These are phyloP conservation scores for Aureobasidium sp. DNA, from an alignment of 2,329 filamentous ascomycete species.

Conservation along the genomic window DNA sequence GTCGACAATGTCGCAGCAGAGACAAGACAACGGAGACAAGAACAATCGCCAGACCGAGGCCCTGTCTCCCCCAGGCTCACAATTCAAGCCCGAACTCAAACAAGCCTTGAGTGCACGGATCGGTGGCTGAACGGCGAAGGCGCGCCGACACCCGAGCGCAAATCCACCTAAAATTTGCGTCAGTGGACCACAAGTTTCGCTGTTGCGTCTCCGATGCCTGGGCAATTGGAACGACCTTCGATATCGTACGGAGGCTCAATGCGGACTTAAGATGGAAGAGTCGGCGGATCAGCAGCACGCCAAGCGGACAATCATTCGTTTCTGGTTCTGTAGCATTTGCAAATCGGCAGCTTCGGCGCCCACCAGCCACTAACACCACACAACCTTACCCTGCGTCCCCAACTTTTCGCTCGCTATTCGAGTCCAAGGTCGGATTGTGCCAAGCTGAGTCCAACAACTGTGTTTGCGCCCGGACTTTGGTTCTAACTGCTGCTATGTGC, in stretches of 20 bases:
- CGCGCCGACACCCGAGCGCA: slow-evolving; percentile 3
- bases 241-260: not conserved
- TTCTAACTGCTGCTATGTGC: not conserved
- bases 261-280: slow-evolving; percentile 8
- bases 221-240: not conserved
- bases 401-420: not conserved
- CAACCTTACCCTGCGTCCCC: not conserved
- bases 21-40: not conserved
- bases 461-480: slow-evolving; percentile 1
- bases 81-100: not conserved
- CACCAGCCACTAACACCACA: not conserved
- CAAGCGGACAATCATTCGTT: not conserved
- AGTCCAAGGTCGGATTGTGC: not conserved
- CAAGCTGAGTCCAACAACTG: not conserved
- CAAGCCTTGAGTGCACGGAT: slow-evolving; percentile 3
- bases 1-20: not conserved
- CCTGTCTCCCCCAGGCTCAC: not conserved
- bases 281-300: slow-evolving; percentile 8
- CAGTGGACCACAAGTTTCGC: not conserved
- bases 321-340: not conserved
- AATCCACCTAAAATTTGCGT: not conserved
- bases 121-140: not conserved
- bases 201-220: slow-evolving; percentile 5
- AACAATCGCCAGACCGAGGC: not conserved
- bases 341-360: not conserved